Base-by-base conservation (phyloP, 495 filamentous ascomycete species). In the Penicillium soppii region DNA sequence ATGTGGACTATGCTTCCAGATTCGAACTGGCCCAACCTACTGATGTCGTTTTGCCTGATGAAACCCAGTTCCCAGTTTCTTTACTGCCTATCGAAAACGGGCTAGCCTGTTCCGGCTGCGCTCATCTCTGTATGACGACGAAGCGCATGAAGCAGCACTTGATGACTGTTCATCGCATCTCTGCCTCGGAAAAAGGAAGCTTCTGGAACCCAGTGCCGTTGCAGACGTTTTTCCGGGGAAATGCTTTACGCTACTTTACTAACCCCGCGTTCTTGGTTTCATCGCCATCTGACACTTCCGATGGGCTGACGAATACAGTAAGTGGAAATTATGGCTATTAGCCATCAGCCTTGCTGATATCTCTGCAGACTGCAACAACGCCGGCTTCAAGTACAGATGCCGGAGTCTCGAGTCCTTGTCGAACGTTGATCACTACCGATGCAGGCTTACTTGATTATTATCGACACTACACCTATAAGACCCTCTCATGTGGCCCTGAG, bases 111-210 rank as follows among this genome's bases (percentile, higher is more conserved):
- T 3, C 38, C 5, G 43, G 47, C 6, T 74, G 70, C 37, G 32
- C 22, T 1, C 57, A 74, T 47, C 58, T 68, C 1, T 68, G 65
- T 32, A 45, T 44, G 2, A 55, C 65, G 0, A 45, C 15, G 9
- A 70, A 70, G 50, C 58, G 67, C 9, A 70, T 70, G 65, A 47
- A 70, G 43, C 25, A 30, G 1, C 67, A 70, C 32, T 70, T 65
- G 65, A 40, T 46, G 2, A 22, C 54, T 2, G 25, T 46, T 0
- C 65, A 67, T 50, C 41, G 30, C 4, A 20, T 43, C 8, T 2
- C n/a, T 5, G 26, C 41, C 13, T 30, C 25, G 0, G 51, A 53
- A 7, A 25, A 33, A 9, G 56, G 52, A 25, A 56, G 36, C 0
- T 12, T 50, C 3, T 66, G 58, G 60, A 38, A n/a, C 4, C 10